These are phyloP conservation scores for Sugiyamaella japonica DNA, from an alignment of 1,139 yeast genomes.

Conservation along the genomic window DNA sequence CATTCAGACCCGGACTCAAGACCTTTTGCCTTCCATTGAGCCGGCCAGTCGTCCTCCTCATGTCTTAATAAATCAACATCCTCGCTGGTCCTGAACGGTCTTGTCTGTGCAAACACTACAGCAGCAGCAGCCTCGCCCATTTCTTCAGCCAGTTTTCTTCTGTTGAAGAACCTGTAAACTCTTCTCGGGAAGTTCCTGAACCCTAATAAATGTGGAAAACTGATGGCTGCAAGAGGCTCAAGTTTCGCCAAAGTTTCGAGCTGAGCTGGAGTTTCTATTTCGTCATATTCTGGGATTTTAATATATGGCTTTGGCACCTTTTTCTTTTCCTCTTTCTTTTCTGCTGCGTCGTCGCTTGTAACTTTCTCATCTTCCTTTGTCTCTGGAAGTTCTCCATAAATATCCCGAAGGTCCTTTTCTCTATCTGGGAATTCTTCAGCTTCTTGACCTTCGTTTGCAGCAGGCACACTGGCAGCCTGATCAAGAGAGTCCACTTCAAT, in stretches of 20 bases:
- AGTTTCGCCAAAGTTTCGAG: slow-evolving; percentile 41
- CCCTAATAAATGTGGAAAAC: slow-evolving; percentile 76
- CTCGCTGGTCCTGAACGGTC: slow-evolving; percentile 54
- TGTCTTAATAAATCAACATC: slow-evolving; percentile 58
- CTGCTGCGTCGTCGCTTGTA: slow-evolving; percentile 35
- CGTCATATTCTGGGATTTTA: slow-evolving; percentile 53
- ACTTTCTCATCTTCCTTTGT: slow-evolving; percentile 17
- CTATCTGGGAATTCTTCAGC: slow-evolving; percentile 31
- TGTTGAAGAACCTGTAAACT: slow-evolving; percentile 74
- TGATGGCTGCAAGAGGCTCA: slow-evolving; percentile 68
- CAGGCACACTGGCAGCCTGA: slow-evolving; percentile 12
- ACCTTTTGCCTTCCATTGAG: slow-evolving; percentile 76
- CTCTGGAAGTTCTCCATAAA: slow-evolving; percentile 26
- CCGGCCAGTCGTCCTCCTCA: slow-evolving; percentile 93
- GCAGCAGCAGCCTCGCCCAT: slow-evolving; percentile 63
- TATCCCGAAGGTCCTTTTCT: slow-evolving; percentile 28
- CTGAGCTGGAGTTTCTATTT: slow-evolving; percentile 63
- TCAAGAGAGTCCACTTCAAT: slow-evolving; percentile 12
- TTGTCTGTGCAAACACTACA: slow-evolving; percentile 54
- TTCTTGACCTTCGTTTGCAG: not conserved
- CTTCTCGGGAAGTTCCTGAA: slow-evolving; percentile 74
- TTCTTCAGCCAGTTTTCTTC: slow-evolving; percentile 68
- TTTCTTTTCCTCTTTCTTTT: slow-evolving; percentile 41
- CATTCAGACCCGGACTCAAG: slow-evolving; percentile 76
- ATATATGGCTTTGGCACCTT: slow-evolving; percentile 69